phyloP scores from a whole-genome alignment of 2,329 filamentous ascomycete genomes.

The Kalaharituber pfeilii region DNA sequence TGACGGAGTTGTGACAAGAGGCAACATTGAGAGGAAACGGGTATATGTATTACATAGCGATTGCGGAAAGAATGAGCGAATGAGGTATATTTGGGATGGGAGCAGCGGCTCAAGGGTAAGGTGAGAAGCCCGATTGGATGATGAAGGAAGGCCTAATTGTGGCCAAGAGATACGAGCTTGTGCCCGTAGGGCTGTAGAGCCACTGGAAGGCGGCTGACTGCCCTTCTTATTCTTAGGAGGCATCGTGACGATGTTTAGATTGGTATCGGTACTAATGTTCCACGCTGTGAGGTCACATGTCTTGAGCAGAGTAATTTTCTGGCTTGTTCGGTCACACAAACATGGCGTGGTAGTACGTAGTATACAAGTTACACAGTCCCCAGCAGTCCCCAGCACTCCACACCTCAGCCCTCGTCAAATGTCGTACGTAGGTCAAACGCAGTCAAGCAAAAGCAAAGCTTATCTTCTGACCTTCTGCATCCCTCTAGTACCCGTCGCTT shows the following conservation, averaged over 20 bases:
- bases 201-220: neutral
- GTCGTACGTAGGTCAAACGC: neutral
- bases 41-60: conserved; percentile 61
- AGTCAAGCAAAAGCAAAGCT: too few relatives aligned
- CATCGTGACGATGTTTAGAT: neutral
- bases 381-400: neutral
- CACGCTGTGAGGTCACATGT: neutral
- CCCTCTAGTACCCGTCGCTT: too few relatives aligned
- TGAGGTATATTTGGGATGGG: conserved; percentile 50
- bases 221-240: conserved; percentile 5
- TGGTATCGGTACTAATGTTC: too few relatives aligned
- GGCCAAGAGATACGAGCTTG: conserved; percentile 46
- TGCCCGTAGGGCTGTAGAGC: neutral
- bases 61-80: conserved; percentile 57
- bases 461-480: neutral
- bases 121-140: conserved; percentile 21
- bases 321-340: too few relatives aligned
- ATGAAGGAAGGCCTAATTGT: conserved; percentile 46
- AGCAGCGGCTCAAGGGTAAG: conserved; percentile 42
- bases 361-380: neutral
- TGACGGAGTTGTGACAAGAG: conserved; percentile 59
- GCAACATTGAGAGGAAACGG: conserved; percentile 49
- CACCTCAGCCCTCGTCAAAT: neutral
- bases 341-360: too few relatives aligned
- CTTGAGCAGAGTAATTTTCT: neutral